phyloP scores from a whole-genome alignment of 495 filamentous ascomycete species.

The Terfezia boudieri region DNA sequence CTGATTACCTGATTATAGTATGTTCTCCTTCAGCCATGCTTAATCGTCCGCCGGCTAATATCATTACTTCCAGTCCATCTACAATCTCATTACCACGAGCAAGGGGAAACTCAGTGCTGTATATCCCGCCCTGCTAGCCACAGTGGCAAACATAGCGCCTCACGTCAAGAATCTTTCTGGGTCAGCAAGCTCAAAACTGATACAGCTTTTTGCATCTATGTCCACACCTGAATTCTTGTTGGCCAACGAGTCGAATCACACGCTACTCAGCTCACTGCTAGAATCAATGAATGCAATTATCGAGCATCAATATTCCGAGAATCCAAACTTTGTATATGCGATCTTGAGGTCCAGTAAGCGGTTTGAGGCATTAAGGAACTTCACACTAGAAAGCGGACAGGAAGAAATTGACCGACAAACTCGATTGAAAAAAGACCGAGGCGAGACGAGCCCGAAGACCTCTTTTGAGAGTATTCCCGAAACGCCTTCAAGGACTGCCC shows the following conservation, averaged over 20 bases:
- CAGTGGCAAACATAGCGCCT: slow-evolving; percentile 79
- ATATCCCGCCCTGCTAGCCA: slow-evolving; percentile 77
- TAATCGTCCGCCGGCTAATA: neutral
- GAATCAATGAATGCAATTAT: slow-evolving; percentile 82
- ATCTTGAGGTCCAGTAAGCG: slow-evolving; percentile 58
- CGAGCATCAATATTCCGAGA: slow-evolving; percentile 81
- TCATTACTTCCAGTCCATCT: slow-evolving; percentile 45
- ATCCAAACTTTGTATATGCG: slow-evolving; percentile 60
- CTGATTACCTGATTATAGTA: slow-evolving; percentile 82
- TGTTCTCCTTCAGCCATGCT: slow-evolving; percentile 19
- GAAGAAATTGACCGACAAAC: slow-evolving; percentile 74
- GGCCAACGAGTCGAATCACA: slow-evolving; percentile 82
- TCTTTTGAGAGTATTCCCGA: slow-evolving; percentile 7
- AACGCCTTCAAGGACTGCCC: neutral
- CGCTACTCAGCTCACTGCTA: slow-evolving; percentile 56
- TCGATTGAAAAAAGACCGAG: slow-evolving; percentile 47
- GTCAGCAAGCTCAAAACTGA: slow-evolving; percentile 54
- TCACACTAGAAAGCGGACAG: slow-evolving; percentile 87
- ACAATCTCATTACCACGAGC: slow-evolving; percentile 73
- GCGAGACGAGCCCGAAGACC: slow-evolving; percentile 15
- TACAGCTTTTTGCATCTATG: slow-evolving; percentile 85
- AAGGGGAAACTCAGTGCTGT: slow-evolving; percentile 80
- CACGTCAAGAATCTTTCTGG: slow-evolving; percentile 55
- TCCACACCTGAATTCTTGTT: slow-evolving; percentile 87
- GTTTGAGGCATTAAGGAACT: slow-evolving; percentile 72